Conservation (phyloP, 202 grass and related monocot species). For the Panicum virgatum region DNA sequence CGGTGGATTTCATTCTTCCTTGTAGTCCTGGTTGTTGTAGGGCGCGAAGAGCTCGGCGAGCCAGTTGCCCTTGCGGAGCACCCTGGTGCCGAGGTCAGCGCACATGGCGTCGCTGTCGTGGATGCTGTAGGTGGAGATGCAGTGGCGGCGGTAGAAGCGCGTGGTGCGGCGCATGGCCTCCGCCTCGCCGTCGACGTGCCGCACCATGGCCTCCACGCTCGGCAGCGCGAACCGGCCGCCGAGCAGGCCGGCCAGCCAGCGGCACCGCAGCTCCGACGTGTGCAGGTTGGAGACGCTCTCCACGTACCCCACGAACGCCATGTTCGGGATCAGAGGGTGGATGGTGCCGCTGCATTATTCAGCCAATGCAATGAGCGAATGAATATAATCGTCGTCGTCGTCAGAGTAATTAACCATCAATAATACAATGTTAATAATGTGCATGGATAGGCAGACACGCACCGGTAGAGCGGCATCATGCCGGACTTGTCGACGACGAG, state of each 20-base stretch:
- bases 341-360: slow-evolving; percentile 84
- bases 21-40: slow-evolving; percentile 97
- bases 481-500: slow-evolving; percentile 60
- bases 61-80: slow-evolving; percentile 74
- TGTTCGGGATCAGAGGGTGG: slow-evolving; percentile 92
- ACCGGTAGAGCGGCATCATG: slow-evolving; percentile 96
- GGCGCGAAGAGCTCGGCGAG: slow-evolving; percentile 84
- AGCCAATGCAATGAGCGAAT: no score
- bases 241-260: slow-evolving; percentile 80
- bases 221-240: slow-evolving; percentile 62
- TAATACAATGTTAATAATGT: no score
- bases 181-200: slow-evolving; percentile 59
- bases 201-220: slow-evolving; percentile 51
- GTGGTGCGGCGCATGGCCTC: slow-evolving; percentile 89
- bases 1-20: slow-evolving; percentile 43
- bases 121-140: slow-evolving; percentile 99
- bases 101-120: slow-evolving; percentile 96
- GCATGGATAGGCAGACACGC: no score
- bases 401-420: no score
- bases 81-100: slow-evolving; percentile 66
- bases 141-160: slow-evolving; percentile 92
- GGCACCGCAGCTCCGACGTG: slow-evolving; percentile 93
- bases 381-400: not conserved
- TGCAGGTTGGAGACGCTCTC: slow-evolving; percentile 99
- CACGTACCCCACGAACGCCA: slow-evolving; percentile 97